Evolutionary conservation across 75 land plant species (phyloP).

Genomic region (Larix kaempferi): DNA sequence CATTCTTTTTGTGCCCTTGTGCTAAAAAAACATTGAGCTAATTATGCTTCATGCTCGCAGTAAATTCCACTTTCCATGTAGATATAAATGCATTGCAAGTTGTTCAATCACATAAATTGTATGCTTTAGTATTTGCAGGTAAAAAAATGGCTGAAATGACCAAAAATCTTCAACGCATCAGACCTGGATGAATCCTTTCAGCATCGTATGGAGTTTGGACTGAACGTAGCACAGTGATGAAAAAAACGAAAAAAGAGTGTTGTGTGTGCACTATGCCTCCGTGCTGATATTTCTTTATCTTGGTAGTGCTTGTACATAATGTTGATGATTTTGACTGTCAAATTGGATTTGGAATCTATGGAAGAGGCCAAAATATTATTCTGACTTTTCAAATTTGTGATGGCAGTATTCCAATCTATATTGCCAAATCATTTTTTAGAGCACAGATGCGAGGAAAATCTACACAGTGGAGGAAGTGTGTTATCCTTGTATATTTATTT

Average conservation of each 20-base stretch:
- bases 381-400: neutral
- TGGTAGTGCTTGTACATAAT: slow-evolving; percentile 4
- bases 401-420: neutral
- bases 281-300: slow-evolving; percentile 1
- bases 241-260: neutral
- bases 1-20: neutral
- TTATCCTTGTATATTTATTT: neutral
- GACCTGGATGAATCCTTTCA: neutral
- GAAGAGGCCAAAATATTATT: neutral
- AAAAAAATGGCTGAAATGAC: neutral
- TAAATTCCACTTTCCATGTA: neutral
- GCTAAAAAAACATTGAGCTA: neutral
- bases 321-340: neutral
- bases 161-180: neutral
- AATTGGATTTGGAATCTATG: neutral
- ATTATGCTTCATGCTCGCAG: neutral
- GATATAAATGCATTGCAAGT: neutral
- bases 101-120: neutral
- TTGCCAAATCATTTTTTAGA: neutral
- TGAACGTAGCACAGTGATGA: neutral
- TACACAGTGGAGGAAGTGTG: neutral
- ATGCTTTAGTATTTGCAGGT: neutral
- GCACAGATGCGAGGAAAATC: neutral
- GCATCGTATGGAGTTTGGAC: slow-evolving; percentile 1
- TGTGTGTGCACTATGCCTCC: neutral